Conservation (phyloP, 2,329 filamentous ascomycete species). For the Colletotrichum limetticola region DNA sequence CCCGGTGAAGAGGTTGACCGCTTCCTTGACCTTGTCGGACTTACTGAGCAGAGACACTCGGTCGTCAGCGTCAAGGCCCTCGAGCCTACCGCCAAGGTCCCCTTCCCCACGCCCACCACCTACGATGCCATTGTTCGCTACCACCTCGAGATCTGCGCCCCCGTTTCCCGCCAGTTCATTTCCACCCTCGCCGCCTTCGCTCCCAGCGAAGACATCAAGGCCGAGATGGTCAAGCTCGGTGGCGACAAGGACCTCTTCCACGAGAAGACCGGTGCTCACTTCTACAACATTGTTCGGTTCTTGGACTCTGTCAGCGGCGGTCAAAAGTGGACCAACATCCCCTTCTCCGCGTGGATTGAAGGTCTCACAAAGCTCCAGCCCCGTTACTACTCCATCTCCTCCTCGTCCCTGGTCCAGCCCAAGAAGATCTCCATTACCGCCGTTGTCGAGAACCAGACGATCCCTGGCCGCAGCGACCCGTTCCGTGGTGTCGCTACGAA, state of each 20-base stretch:
- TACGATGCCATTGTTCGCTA: slow-evolving; percentile 94
- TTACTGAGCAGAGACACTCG: slow-evolving; percentile 79
- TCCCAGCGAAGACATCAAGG: slow-evolving; percentile 84
- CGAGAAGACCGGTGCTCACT: slow-evolving; percentile 81
- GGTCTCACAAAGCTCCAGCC: slow-evolving; percentile 94
- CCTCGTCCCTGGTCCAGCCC: slow-evolving; percentile 92
- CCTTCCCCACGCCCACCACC: slow-evolving; percentile 96
- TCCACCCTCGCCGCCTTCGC: slow-evolving; percentile 89
- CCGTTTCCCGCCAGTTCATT: slow-evolving; percentile 95
- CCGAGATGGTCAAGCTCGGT: slow-evolving; percentile 89
- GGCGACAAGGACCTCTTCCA: slow-evolving; percentile 97
- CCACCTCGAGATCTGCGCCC: slow-evolving; percentile 95
- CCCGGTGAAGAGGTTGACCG: slow-evolving; percentile 91
- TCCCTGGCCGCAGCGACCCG: slow-evolving; percentile 79
- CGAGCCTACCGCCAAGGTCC: slow-evolving; percentile 95
- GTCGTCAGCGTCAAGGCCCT: slow-evolving; percentile 92
- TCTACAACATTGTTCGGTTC: slow-evolving; percentile 90
- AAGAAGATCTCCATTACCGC: slow-evolving; percentile 96
- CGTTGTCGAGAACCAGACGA: slow-evolving; percentile 85
- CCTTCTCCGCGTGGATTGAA: slow-evolving; percentile 95
- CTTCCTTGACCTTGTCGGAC: slow-evolving; percentile 82
- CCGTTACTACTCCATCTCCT: slow-evolving; percentile 99
- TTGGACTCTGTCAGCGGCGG: slow-evolving; percentile 78
- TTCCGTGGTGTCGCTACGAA: slow-evolving; percentile 98
- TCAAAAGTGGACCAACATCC: slow-evolving; percentile 83